phyloP scores from a whole-genome alignment of 2,329 filamentous ascomycete genomes.

The Chrysoporthe cubensis region DNA sequence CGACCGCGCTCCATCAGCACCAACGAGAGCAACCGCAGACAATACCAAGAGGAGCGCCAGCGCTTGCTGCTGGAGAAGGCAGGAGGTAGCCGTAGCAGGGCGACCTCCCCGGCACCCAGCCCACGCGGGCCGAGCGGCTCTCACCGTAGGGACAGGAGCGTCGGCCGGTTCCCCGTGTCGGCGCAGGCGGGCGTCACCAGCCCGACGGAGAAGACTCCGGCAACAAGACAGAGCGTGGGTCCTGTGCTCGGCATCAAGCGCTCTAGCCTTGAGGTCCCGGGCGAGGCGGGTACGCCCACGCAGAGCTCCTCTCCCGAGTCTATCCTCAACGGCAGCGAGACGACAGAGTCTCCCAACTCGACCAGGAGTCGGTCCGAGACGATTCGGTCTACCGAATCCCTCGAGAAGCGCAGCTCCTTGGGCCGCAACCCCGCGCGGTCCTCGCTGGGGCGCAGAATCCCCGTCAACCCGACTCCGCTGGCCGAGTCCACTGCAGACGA shows the following conservation, averaged over 20 bases:
- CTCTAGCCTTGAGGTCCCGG: conserved; percentile 81
- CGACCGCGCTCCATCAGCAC: conserved; percentile 88
- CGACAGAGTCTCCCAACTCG: conserved; percentile 29
- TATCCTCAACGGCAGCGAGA: conserved; percentile 30
- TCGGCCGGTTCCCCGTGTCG: conserved; percentile 76
- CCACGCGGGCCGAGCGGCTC: conserved; percentile 45
- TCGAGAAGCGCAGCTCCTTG: conserved; percentile 69
- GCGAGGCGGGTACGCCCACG: conserved; percentile 49
- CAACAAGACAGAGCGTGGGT: conserved; percentile 50
- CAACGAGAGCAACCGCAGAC: conserved; percentile 92
- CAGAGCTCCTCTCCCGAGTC: conserved; percentile 33
- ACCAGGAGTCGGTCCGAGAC: conserved; percentile 28
- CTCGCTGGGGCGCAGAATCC: conserved; percentile 56
- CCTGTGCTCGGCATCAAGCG: conserved; percentile 59
- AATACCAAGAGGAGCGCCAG: conserved; percentile 91
- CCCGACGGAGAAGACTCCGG: conserved; percentile 59
- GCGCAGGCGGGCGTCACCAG: conserved; percentile 56
- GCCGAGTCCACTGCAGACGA: conserved; percentile 36
- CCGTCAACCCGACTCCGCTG: conserved; percentile 39
- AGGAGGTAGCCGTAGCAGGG: conserved; percentile 69
- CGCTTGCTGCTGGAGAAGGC: conserved; percentile 75
- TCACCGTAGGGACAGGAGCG: conserved; percentile 82
- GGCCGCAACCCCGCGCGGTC: conserved; percentile 57
- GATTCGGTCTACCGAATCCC: conserved; percentile 32
- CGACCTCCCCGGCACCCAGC: conserved; percentile 71